Conservation (phyloP, 257 asterid species). For the Dorcoceras hygrometricum region DNA sequence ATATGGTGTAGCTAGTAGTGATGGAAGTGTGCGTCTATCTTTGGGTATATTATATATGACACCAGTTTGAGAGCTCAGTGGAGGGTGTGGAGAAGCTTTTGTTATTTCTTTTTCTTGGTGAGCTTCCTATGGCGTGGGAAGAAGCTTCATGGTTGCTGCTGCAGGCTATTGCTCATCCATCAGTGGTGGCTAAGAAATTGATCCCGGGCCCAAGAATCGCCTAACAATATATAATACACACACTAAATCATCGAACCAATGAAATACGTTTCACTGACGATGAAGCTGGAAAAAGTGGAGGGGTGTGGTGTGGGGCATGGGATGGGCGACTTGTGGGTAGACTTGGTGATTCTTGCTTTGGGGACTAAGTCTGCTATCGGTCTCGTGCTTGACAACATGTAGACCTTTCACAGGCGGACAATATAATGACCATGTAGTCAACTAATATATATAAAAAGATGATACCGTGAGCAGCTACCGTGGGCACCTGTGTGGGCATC, state of each 20-base stretch:
- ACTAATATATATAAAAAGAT: too few relatives aligned
- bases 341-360: constrained; percentile 24
- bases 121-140: constrained; percentile 44
- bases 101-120: constrained; percentile 33
- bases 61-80: constrained; percentile 17
- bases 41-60: constrained; percentile 18
- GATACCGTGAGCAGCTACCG: too few relatives aligned
- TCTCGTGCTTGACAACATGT: constrained; percentile 35
- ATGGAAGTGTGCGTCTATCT: constrained; percentile 17
- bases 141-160: constrained; percentile 67
- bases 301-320: constrained; percentile 32
- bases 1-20: too few relatives aligned
- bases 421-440: too few relatives aligned
- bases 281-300: constrained; percentile 6
- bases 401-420: too few relatives aligned
- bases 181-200: constrained; percentile 52
- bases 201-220: constrained; percentile 30
- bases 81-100: background rate
- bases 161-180: constrained; percentile 31
- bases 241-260: background rate
- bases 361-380: constrained; percentile 25
- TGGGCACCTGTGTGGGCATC: too few relatives aligned
- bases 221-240: constrained; percentile 30
- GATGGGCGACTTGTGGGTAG: constrained; percentile 54
- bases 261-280: background rate